phyloP scores from a whole-genome alignment of 805 yeast genomes.

The Starmerella gropengiesseri region DNA sequence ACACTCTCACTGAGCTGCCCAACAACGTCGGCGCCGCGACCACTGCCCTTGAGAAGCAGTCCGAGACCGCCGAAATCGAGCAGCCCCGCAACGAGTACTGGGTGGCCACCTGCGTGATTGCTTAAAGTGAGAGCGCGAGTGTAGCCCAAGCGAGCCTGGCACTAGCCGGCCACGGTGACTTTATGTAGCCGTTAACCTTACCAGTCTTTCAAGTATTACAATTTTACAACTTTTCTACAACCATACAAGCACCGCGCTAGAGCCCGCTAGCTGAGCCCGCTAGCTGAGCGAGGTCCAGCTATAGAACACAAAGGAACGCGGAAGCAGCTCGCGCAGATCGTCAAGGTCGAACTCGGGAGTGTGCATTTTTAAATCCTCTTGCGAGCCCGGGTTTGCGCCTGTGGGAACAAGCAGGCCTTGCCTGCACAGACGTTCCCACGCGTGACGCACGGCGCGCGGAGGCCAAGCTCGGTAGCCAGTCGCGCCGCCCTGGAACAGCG shows the following conservation, averaged over 20 bases:
- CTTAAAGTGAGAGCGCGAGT: neutral
- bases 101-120: conserved; percentile 5
- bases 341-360: conserved; percentile 29
- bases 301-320: conserved; percentile 33
- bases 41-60: neutral
- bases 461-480: conserved; percentile 7
- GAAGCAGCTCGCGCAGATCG: conserved; percentile 29
- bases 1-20: no score
- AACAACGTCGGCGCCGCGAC: neutral
- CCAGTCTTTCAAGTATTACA: conserved; percentile 8
- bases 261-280: neutral
- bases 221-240: conserved; percentile 12
- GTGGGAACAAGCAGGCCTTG: conserved; percentile 39
- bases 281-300: conserved; percentile 31
- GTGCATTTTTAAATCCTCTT: conserved; percentile 30
- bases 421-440: conserved; percentile 65
- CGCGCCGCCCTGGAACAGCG: conserved; percentile 24
- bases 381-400: conserved; percentile 33
- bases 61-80: conserved; percentile 4
- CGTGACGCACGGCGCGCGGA: conserved; percentile 46
- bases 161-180: no score
- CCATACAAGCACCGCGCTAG: no score
- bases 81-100: conserved; percentile 9
- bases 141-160: no score
- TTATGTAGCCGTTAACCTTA: no score